Evolutionary conservation across 1,284 basidiomycete species (phyloP), one percentile per base, ranked within the genome.

Genomic region (Sporisorium scitamineum): DNA sequence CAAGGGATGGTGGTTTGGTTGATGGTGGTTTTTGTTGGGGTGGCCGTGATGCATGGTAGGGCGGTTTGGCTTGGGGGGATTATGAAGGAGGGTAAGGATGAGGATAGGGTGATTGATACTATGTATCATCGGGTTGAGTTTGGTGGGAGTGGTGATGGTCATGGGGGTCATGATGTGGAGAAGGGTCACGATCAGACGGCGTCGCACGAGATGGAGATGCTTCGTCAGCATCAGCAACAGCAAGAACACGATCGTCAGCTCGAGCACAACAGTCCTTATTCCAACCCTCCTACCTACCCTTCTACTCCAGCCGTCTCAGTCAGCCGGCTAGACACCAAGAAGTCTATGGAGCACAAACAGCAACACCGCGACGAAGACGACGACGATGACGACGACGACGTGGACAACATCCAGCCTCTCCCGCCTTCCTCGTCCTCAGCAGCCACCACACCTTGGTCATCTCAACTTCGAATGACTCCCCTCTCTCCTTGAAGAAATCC

Each of bases 41-140:
- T 70, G 4, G 68, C 58, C 16, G 37, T n/a, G 14, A 54, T 58
- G 20, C 53, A 64, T 18, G 48, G 50, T 1, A 42, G 61, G 22
- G 76, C 73, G 20, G 60, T 76, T 1, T 26, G 32, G 20, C 52
- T 2, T 2, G 31, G 54, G 0, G n/a, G 14, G 5, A 78, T 78
- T 16, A 50, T 75, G 60, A n/a, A 7, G 9, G 42, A 64, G 11
- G 70, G 76, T 0, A 61, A 59, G 56, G 76, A 78, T 37, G 76
- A 78, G 48, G 73, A 76, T 54, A 16, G 68, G n/a, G 47, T 71
- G 16, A 55, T 76, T 22, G 72, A 70, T 24, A 70, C 63, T 10
- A 62, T 61, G 60, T 37, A 53, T 5, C 51, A 58, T 45, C 59
- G 57, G 18, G 27, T 52, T 18, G 20, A 37, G 20, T 11, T 18